Percentiles rank a stretch among this genome's conserved stretches.
Evolutionary conservation across 73 alveolate species (phyloP).

Genomic region (Paramecium sonneborni): DNA sequence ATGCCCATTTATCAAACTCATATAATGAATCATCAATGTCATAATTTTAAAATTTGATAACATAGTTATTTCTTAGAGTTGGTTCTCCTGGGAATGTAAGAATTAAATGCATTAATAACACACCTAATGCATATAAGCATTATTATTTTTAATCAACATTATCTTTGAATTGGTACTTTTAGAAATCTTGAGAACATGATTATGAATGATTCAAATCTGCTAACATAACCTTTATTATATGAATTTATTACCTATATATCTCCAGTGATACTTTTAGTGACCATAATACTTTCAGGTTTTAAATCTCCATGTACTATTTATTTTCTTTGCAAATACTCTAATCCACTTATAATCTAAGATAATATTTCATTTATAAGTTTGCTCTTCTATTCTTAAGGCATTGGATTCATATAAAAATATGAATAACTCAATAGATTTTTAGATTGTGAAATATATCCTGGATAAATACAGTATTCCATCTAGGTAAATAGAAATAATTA

Average conservation of each 20-base stretch:
- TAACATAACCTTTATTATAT: neutral
- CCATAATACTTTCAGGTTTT: slow-evolving; percentile 6
- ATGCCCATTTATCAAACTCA: neutral
- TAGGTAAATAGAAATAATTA: neutral
- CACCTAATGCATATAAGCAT: neutral
- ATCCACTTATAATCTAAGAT: neutral
- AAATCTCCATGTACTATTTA: neutral
- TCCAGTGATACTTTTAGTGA: neutral
- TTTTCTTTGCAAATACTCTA: neutral
- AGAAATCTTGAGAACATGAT: neutral
- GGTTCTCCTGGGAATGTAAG: neutral
- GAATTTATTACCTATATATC: neutral
- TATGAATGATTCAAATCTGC: neutral
- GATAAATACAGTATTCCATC: neutral
- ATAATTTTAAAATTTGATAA: neutral
- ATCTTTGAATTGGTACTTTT: neutral
- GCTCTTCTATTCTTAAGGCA: neutral
- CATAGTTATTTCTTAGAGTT: neutral
- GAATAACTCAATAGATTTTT: slow-evolving; percentile 4
- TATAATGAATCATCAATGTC: neutral
- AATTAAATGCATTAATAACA: neutral
- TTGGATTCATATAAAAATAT: slow-evolving; percentile 7
- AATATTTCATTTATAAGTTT: neutral
- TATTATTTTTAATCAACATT: neutral
- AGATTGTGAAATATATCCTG: neutral